Evolutionary conservation across 2,329 filamentous ascomycete genomes (phyloP).

Genomic region (Capronia americana): DNA sequence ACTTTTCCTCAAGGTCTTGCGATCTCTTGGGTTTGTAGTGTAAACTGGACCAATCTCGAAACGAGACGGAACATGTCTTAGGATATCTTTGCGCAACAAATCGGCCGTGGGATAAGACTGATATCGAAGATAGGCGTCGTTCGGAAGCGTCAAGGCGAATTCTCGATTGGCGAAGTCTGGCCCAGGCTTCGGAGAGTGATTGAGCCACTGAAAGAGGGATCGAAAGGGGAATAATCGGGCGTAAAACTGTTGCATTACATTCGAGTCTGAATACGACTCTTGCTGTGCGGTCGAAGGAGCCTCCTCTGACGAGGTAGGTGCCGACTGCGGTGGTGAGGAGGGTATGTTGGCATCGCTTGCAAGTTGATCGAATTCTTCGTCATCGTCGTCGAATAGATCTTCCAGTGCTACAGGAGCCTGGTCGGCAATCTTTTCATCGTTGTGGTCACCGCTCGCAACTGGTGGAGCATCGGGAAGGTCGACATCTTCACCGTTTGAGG

Average conservation of each 20-base stretch:
- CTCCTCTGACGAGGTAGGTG: constrained; percentile 49
- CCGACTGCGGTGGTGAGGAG: constrained; percentile 39
- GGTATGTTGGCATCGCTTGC: constrained; percentile 56
- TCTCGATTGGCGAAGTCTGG: constrained; percentile 92
- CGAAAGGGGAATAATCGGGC: constrained; percentile 94
- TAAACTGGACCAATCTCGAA: constrained; percentile 99
- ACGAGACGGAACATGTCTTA: constrained; percentile 85
- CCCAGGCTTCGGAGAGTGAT: constrained; percentile 84
- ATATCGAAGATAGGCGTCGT: constrained; percentile 91
- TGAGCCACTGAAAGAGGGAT: constrained; percentile 96
- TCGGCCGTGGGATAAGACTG: constrained; percentile 76
- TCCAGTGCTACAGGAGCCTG: constrained; percentile 55
- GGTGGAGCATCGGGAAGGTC: constrained; percentile 38
- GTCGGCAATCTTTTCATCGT: constrained; percentile 24
- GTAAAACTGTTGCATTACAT: constrained; percentile 92
- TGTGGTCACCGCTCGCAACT: constrained; percentile 2
- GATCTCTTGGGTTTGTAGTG: constrained; percentile 88
- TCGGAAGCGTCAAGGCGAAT: constrained; percentile 93
- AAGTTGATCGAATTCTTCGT: constrained; percentile 61
- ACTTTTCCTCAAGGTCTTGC: constrained; percentile 82
- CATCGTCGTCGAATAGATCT: constrained; percentile 57
- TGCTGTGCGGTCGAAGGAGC: constrained; percentile 44
- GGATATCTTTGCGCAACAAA: constrained; percentile 84
- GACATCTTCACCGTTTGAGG: constrained; percentile 32
- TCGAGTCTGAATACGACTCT: constrained; percentile 55